A percentile compares a stretch with the other conserved stretches of the same genome.
Conservation (phyloP, 805 yeast species). For the Yamadazyma sp. region DNA sequence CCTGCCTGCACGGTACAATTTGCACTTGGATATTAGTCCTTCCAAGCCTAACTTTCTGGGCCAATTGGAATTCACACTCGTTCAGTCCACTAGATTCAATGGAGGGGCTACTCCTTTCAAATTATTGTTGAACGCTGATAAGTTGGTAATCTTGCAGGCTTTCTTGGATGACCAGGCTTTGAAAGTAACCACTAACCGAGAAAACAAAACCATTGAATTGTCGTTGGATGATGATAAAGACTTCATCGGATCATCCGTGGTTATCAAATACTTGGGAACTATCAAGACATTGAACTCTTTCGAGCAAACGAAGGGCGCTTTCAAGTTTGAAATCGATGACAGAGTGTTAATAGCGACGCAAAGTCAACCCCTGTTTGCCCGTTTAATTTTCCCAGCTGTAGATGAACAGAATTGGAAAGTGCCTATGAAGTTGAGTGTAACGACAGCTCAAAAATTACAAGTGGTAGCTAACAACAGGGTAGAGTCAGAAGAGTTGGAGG, state of each 20-base stretch:
- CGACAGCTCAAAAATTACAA: conserved; percentile 44
- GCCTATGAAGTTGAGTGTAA: conserved; percentile 49
- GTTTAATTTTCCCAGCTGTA: conserved; percentile 63
- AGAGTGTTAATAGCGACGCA: conserved; percentile 66
- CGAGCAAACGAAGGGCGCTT: conserved; percentile 15
- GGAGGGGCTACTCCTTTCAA: conserved; percentile 3
- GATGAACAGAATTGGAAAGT: conserved; percentile 64
- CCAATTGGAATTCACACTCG: conserved; percentile 4
- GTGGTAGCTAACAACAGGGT: conserved; percentile 53
- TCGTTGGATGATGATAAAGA: conserved; percentile 14
- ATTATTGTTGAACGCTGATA: conserved; percentile 10
- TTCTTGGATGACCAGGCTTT: conserved; percentile 9
- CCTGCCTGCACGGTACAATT: conserved; percentile 10
- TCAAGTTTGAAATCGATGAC: conserved; percentile 47
- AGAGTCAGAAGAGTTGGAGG: conserved; percentile 11
- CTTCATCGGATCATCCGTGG: conserved; percentile 11
- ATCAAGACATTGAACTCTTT: conserved; percentile 11
- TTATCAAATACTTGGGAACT: conserved; percentile 14
- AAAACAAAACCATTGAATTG: conserved; percentile 6
- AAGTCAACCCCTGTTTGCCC: conserved; percentile 66
- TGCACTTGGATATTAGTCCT: conserved; percentile 9
- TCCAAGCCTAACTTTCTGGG: conserved; percentile 15
- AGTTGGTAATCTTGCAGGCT: conserved; percentile 14
- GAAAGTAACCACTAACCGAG: conserved; percentile 5
- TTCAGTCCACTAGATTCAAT: background rate